phyloP scores from a whole-genome alignment of 441 rosid species.

The Gossypium gossypioides region DNA sequence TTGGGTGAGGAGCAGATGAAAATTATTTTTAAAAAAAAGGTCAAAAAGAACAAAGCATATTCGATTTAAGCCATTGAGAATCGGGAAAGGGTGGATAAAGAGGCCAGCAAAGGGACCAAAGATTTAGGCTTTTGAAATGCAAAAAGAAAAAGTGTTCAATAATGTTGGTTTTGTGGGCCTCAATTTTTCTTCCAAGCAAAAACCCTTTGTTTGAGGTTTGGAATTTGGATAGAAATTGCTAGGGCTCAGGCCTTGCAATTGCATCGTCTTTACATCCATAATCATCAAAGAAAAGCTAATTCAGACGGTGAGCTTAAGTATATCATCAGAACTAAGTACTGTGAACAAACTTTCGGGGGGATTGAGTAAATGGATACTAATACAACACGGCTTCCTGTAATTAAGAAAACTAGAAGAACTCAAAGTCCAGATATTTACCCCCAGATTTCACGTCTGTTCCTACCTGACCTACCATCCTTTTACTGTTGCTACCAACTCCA shows the following conservation, averaged over 20 bases:
- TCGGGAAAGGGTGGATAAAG: not conserved
- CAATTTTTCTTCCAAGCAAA: not conserved
- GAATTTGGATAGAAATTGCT: too few relatives aligned
- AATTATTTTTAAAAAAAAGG: not conserved
- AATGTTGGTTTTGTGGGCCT: not conserved
- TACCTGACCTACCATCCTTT: slow-evolving; percentile 28
- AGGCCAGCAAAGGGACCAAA: not conserved
- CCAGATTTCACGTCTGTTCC: slow-evolving; percentile 60
- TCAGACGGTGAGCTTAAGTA: not conserved
- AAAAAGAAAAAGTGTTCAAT: not conserved
- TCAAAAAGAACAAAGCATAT: too few relatives aligned
- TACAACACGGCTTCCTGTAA: slow-evolving; percentile 20
- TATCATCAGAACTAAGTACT: not conserved
- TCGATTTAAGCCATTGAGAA: too few relatives aligned
- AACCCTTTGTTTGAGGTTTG: too few relatives aligned
- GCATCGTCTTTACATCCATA: too few relatives aligned
- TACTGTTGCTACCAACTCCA: slow-evolving; percentile 67
- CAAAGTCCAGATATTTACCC: slow-evolving; percentile 91
- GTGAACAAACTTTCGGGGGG: not conserved
- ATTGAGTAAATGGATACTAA: slow-evolving; percentile 9
- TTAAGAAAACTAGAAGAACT: slow-evolving; percentile 56
- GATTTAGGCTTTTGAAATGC: not conserved
- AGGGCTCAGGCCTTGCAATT: too few relatives aligned
- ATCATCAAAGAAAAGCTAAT: too few relatives aligned
- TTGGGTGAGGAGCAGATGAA: not conserved